Base-by-base conservation (phyloP, 495 filamentous ascomycete species). In the Xanthoparmelia taractica region DNA sequence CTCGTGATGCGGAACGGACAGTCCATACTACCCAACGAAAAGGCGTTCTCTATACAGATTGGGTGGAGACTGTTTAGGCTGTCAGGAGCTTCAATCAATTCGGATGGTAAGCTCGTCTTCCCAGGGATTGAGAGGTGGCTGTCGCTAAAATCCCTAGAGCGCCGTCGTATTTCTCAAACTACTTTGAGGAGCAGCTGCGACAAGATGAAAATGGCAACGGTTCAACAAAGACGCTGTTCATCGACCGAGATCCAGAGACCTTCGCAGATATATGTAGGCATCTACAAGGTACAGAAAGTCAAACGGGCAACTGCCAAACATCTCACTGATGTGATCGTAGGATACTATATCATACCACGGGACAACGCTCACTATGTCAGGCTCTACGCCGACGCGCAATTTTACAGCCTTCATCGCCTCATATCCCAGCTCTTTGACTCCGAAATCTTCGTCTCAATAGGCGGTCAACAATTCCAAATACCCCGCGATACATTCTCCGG, bases 151-250 rank as follows among this genome's bases (percentile, higher is more conserved):
- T 71, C 78, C 74, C 73, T 78, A 81, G 78, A 97, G 93, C 92
- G 75, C 93, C 93, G 69, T 97, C 94, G 65, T 98, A 97, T 74
- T 97, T 98, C 74, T 96, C 94, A 27, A 87, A 88, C 66, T 97
- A 92, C 76, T 98, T 98, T 77, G 84, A 85, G 62, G 87, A 89
- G 65, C 92, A 97, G 75, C 72, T 98, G 23, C 81, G 82, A 58
- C 80, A 82, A 55, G 78, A 83, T 61, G 80, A 79, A n/a, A 75
- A 80, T 63, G 82, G 82, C 63, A 78, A 82, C 43, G 67, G 68
- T 33, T 60, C 58, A 36, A 63, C 80, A 58, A 78, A 83, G 59
- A 96, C 93, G 8, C 82, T 97, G 27, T 97, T 95, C 74, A 97
- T 98, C 72, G 93, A 98, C 76, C 85, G 93, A 45, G 94, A 98